Evolutionary conservation across 2,329 filamentous ascomycete genomes (phyloP).

Genomic region (Coniochaeta ligniaria): DNA sequence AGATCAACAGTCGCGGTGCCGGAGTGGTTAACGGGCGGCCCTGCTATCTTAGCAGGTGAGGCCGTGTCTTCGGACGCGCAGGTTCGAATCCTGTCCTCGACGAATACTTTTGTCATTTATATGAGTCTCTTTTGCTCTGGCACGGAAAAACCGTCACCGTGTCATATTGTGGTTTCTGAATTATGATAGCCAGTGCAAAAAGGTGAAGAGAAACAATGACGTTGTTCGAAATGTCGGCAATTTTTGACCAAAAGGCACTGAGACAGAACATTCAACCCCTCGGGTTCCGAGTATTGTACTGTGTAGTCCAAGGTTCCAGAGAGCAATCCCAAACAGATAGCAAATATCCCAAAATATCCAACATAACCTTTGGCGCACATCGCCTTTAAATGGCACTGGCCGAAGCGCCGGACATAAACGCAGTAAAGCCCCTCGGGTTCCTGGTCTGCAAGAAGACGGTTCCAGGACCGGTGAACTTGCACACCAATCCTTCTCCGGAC

Average conservation of each 20-base stretch:
- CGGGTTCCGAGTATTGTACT: too few relatives aligned
- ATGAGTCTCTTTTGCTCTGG: neutral
- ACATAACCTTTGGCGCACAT: neutral
- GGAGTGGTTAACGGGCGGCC: conserved; percentile 1
- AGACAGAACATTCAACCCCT: too few relatives aligned
- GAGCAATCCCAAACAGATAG: neutral
- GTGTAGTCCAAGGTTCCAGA: too few relatives aligned
- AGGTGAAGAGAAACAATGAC: too few relatives aligned
- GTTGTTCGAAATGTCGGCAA: too few relatives aligned
- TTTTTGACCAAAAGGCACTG: too few relatives aligned
- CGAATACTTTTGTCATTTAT: neutral
- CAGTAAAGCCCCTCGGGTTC: conserved; percentile 46
- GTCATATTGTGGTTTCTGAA: too few relatives aligned
- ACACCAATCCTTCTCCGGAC: conserved; percentile 82
- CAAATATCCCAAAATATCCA: neutral
- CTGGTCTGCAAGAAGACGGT: conserved; percentile 90
- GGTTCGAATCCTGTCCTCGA: conserved; percentile 1
- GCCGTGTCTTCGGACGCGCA: neutral
- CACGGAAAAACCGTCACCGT: too few relatives aligned
- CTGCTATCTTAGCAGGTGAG: neutral
- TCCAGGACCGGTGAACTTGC: conserved; percentile 87
- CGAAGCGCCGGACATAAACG: neutral
- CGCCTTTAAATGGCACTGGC: conserved; percentile 2
- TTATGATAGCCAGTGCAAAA: too few relatives aligned
- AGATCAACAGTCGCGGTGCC: neutral